phyloP scores from a whole-genome alignment of 2,329 filamentous ascomycete genomes.

The Drechslera avenae region DNA sequence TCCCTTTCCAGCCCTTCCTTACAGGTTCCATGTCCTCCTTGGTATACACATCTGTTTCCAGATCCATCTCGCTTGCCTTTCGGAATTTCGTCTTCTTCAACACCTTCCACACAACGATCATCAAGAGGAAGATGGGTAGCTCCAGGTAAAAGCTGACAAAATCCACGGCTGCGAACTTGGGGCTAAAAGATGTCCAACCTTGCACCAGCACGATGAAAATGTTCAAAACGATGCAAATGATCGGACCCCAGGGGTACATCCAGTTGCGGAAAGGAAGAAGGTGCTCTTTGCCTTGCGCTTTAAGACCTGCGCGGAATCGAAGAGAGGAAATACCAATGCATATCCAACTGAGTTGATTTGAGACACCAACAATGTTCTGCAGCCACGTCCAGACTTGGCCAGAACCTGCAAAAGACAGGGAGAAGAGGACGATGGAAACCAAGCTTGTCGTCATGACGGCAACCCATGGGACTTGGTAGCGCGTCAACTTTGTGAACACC shows the following conservation, averaged over 20 bases:
- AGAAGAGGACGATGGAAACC: constrained; percentile 49
- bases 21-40: constrained; percentile 38
- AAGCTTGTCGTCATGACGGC: constrained; percentile 44
- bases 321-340: constrained; percentile 62
- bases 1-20: constrained; percentile 25
- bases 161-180: constrained; percentile 49
- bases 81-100: constrained; percentile 37
- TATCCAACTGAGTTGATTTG: constrained; percentile 60
- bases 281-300: constrained; percentile 55
- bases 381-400: constrained; percentile 64
- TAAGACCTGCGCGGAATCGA: constrained; percentile 57
- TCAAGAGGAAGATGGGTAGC: constrained; percentile 36
- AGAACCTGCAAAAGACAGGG: constrained; percentile 51
- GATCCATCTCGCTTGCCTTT: constrained; percentile 34
- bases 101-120: constrained; percentile 38
- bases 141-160: constrained; percentile 59
- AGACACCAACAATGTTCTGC: constrained; percentile 67
- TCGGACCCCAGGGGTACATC: constrained; percentile 59
- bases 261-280: constrained; percentile 63
- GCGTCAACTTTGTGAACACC: constrained; percentile 63
- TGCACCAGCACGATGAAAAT: constrained; percentile 39
- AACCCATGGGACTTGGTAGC: constrained; percentile 49
- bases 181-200: constrained; percentile 59
- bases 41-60: constrained; percentile 40
- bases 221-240: constrained; percentile 32